Evolutionary conservation across 139 green algal species (phyloP), one percentile per base, ranked within the genome.

Genomic region (Tetraselmis striata): DNA sequence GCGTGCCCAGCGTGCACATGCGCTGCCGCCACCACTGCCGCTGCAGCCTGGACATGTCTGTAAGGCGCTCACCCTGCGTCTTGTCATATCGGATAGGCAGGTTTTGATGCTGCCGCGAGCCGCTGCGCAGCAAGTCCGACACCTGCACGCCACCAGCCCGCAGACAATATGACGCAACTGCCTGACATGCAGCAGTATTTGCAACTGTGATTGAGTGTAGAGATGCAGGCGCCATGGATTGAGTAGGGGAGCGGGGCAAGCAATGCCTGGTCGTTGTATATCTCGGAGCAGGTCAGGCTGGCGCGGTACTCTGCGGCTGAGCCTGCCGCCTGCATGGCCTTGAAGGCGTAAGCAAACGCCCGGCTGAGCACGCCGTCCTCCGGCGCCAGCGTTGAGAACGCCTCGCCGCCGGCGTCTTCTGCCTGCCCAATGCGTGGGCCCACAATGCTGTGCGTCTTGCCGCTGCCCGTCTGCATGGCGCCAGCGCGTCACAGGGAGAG

Each of bases 361-460:
- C 91, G 88, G 0, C 85, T 78, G 31, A 95, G 78, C 27, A 95
- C 27, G 18, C 92, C 92, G 30, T 94, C 92, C 25, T 92, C 86
- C 0, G 32, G 28, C 5, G 87, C 82, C 26, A 79, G 1, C 23
- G 84, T n/a, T 1, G 45, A 23, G 5, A 32, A 30, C 5, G 29
- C 1, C n/a, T 59, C 74, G 28, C 0, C 27, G 32, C 31, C 30
- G 23, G 25, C 27, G 27, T 1, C 28, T 28, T 1, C 81, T 74
- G 59, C 75, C 79, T 76, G 30, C 76, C 86, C 87, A 27, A 93
- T 83, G 23, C 88, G 86, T 5, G 88, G 85, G 1, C 93, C 93
- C 59, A 95, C 87, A 86, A 95, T 95, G 28, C 90, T 94, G 87
- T 94, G 93, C 2, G 93, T 96, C 82, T 97, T 97, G 28, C 93